Conservation (phyloP, 257 asterid species). For the Voacanga thouarsii region DNA sequence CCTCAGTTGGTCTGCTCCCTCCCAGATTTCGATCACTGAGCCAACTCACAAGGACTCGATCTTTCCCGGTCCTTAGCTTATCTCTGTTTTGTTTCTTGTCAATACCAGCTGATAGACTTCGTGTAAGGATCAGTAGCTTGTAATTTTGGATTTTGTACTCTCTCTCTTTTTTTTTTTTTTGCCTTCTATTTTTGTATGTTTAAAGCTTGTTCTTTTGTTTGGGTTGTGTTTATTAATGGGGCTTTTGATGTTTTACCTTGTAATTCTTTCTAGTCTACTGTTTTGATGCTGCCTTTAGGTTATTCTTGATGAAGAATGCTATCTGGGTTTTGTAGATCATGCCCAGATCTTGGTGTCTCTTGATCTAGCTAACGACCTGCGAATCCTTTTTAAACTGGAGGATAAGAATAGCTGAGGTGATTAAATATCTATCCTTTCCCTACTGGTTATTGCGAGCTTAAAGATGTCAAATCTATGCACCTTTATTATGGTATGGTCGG, state of each 20-base stretch:
- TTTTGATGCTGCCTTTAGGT: constrained; percentile 31
- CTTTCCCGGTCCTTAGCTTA: constrained; percentile 18
- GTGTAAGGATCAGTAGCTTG: constrained; percentile 40
- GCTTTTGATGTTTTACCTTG: constrained; percentile 22
- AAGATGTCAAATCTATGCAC: constrained; percentile 15
- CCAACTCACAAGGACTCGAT: constrained; percentile 38
- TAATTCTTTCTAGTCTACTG: constrained; percentile 23
- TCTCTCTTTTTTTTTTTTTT: background rate
- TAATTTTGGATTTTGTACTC: constrained; percentile 16
- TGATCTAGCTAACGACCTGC: constrained; percentile 38
- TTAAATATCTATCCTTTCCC: constrained; percentile 27
- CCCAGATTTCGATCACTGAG: constrained; percentile 47
- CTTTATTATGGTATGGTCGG: background rate
- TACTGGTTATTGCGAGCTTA: constrained; percentile 20
- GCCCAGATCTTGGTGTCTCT: constrained; percentile 48
- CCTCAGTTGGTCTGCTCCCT: constrained; percentile 28
- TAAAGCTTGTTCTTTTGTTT: constrained; percentile 18
- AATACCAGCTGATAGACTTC: constrained; percentile 24
- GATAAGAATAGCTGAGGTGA: constrained; percentile 36
- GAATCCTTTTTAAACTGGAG: constrained; percentile 20
- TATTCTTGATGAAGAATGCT: constrained; percentile 38
- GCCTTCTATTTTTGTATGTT: background rate
- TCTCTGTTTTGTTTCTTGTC: constrained; percentile 17
- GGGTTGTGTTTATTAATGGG: constrained; percentile 9
- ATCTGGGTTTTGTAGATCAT: constrained; percentile 64